Base-by-base conservation (phyloP, 2,329 filamentous ascomycete species). In the Spiromastix sp. region DNA sequence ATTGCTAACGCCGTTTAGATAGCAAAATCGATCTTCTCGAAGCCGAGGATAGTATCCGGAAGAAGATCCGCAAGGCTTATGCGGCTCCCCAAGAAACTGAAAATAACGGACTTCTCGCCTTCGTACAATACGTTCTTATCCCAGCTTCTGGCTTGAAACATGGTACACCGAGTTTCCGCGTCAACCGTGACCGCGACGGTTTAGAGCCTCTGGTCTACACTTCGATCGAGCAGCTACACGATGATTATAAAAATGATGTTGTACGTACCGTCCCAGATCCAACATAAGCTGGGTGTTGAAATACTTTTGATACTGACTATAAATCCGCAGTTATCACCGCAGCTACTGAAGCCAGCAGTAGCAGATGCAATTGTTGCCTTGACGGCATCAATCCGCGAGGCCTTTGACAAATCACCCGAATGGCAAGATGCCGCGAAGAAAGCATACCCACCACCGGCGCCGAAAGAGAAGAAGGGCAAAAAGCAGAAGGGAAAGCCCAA, bases 21-120 rank as follows among this genome's bases (percentile, higher is more conserved):
- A 84, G 77, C 53, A 95, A 95, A 64, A 93, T 96, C 46, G 91
- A 96, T 54, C 70, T 96, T n/a, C 73, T 96, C 12, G 91, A 96
- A 52, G 47, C 72, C 0, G 66, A 81, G 0, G 85, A 93, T 0
- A 62, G 66, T 2, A 81, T 96, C 10, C 67, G 71, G 47, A 85
- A 81, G 68, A 94, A 94, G 69, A 68, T 93, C 35, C 79, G 79
- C 54, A 95, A 95, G 61, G 86, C 89, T 0, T 75, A 81, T 43
- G 83, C 82, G 15, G 74, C 76, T 11, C 86, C 86, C 20, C 77
- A 77, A 51, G 70, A 81, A 17, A 70, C 84, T 4, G 85, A 93
- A 49, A 82, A 80, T 19, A 96, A 96, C 54, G 91, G 89, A 13
- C 68, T 96, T 9, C 65, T 96, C 34, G 77, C 81, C 2, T 87